A percentile compares a stretch with the other conserved stretches of the same genome.
Evolutionary conservation across 2,329 filamentous ascomycete species (phyloP).

Genomic region (Emmonsia crescens): DNA sequence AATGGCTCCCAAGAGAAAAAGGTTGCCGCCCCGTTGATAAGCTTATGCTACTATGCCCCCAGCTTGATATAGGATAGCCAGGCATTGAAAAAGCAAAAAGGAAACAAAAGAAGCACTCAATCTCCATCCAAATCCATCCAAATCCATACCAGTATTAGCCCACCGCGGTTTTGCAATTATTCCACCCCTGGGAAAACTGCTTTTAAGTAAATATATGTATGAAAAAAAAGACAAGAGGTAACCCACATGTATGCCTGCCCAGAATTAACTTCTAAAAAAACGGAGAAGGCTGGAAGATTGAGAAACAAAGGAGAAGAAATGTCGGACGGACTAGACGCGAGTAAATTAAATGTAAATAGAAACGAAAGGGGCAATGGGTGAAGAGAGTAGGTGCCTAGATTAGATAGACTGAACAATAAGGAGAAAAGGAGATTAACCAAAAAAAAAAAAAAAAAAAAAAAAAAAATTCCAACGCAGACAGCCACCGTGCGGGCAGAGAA

Average conservation of each 20-base stretch:
- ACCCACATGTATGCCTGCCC: constrained; percentile 3
- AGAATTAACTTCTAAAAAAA: constrained; percentile 6
- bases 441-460: background rate
- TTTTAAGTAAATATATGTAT: constrained; percentile 1
- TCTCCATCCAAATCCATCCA: background rate
- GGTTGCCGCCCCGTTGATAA: background rate
- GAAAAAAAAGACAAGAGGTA: constrained; percentile 4
- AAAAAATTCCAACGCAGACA: background rate
- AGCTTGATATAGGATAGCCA: background rate
- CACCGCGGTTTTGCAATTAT: background rate
- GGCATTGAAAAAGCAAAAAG: background rate
- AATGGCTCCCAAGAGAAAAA: background rate
- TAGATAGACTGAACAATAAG: background rate
- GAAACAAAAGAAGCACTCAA: background rate
- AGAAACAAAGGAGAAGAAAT: background rate
- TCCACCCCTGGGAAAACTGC: background rate
- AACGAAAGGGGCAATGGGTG: background rate
- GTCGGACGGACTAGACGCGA: background rate
- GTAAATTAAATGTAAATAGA: background rate
- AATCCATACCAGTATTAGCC: background rate
- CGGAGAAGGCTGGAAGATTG: background rate
- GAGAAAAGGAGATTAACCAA: background rate
- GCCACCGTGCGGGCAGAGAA: background rate
- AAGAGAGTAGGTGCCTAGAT: background rate
- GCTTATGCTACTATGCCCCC: background rate